Base-by-base conservation (phyloP, 305 asterid species). In the Coffea humblotiana region DNA sequence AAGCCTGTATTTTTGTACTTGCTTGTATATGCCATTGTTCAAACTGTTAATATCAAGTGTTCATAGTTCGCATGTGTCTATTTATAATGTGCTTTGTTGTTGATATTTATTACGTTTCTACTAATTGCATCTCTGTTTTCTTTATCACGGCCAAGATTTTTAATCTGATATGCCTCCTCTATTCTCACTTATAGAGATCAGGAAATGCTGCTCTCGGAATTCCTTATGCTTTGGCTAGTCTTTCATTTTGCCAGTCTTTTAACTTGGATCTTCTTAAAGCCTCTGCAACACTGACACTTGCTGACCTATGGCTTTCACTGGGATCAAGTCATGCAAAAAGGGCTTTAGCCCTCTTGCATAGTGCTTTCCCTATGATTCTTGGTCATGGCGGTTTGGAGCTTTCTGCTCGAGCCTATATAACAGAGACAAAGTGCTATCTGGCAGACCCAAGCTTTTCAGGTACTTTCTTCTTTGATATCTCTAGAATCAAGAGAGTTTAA, bases 301-400 rank as follows among this genome's bases (percentile, higher is more conserved):
- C 99, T 49, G 97, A 95, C 89, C 82, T 92, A 68, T 95, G 97
- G 98, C 98, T 93, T 79, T 89, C 93, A 56, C 97, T 95, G 77
- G 99, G 99, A 79, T 86, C 98, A 79, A 87, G 87, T 81, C 98
- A 95, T 87, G 92, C 97, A 45, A 92, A 85, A 82, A 91, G 91
- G 76, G 95, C 97, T 76, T 87, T 95, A 86, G 84, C 91, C 84
- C 98, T 94, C 79, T 77, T 95, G 75, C 97, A 92, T 81, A 82
- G 93, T 77, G 89, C 92, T 77, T 94, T 93, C 77, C 97, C 98
- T 14, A 83, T 92, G 78, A 96, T 95, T 83, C 91, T 95, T 82
- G 99, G 99, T 78, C 97, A 95, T 80, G 99, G 99, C 78, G 98
- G 98, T 82, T 83, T 92, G 89, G 98, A 95, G 89, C 95, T 95